Base-by-base conservation (phyloP, 495 filamentous ascomycete species). In the Aspergillus diversus region DNA sequence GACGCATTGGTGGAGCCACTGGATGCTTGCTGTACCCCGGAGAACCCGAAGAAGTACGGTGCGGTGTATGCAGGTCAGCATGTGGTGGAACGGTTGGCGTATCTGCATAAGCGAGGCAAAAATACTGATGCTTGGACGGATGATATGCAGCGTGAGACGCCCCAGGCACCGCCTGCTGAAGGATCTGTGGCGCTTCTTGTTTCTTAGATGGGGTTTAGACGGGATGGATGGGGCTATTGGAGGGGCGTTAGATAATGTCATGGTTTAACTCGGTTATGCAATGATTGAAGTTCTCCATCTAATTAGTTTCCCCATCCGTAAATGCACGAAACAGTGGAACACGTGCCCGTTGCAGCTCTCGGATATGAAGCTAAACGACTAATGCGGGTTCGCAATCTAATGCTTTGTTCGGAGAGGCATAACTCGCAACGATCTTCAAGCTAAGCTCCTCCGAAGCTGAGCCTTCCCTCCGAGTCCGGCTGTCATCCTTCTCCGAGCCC, bases 1-100 rank as follows among this genome's bases (percentile, higher is more conserved):
- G 61, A 63, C 54, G 48, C 50, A 1, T 43, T 57, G 32, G 55
- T 63, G 9, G 50, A 63, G 46, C 61, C 61, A 13, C 47, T 63
- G 1, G 55, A 63, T 4, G 52, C 54, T 8, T 55, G 48, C 34
- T 56, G 55, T 9, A 54, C 61, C 4, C 37, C 54, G 8, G 31
- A 52, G 42, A 50, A 57, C 17, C 46, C 54, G 17, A 49, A 43
- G 54, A 52, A 53, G 47, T 63, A 57, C 35, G 55, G 55, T 5
- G 4, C 61, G 3, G 61, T 63, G 16, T 48, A 51, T 46, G 61
- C 61, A 4, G 61, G 61, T 0, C 43, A 63, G 55, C 61, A 58
- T 58, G 61, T 63, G 15, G 55, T 57, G 33, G 61, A 52, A 47
- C 54, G 61, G 6, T 31, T 63, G 47, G 50, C 46, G 43, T 55